Evolutionary conservation across 108 stramenopile species (phyloP), one percentile per base, ranked within the genome.

Genomic region (Nitzschia sp.): DNA sequence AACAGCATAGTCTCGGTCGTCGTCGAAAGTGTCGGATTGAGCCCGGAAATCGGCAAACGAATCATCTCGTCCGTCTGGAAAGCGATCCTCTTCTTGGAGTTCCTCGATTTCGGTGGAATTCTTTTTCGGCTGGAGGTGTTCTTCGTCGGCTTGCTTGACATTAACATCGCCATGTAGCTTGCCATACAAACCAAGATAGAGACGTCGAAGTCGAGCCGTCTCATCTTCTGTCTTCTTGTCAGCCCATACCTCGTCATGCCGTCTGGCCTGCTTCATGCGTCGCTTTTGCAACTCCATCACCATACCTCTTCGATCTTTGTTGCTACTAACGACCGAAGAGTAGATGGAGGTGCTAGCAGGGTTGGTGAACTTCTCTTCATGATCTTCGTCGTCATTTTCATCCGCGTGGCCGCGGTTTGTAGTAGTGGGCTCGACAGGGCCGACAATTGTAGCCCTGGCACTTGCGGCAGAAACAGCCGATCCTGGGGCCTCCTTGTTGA

Each of bases 111-210:
- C 15, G 13, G 15, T 13, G 45, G 45, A 9, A 45, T 15, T 15
- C 9, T 13, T 15, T 15, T 9, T 13, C 13, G 45, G 15, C 9
- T 45, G 9, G 13, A 13, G 45, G 45, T 45, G 45, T 23, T 27
- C 54, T 5, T 55, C 54, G 15, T 25, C 1, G 5, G 4, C 5
- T 55, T 3, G 54, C 5, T 26, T 25, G 13, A 3, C 2, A 27
- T 15, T 55, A n/a, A n/a, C 31, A 13, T 59, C 58, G 27, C 46
- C 42, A 31, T 62, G 61, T 23, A 62, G 42, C 11, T 62, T 62
- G 42, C 46, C 61, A 26, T 62, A 62, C 61, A 62, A 23, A 1
- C 61, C 61, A 46, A 62, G 38, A 26, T 62, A 62, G 1, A 62
- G 23, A 27, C 17, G 19, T 25, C 61, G 61, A 34, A 62, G 61